A percentile compares a stretch with the other conserved stretches of the same genome.
Conservation (phyloP, 768 basidiomycete genomes). For the Mycena kentingensis region DNA sequence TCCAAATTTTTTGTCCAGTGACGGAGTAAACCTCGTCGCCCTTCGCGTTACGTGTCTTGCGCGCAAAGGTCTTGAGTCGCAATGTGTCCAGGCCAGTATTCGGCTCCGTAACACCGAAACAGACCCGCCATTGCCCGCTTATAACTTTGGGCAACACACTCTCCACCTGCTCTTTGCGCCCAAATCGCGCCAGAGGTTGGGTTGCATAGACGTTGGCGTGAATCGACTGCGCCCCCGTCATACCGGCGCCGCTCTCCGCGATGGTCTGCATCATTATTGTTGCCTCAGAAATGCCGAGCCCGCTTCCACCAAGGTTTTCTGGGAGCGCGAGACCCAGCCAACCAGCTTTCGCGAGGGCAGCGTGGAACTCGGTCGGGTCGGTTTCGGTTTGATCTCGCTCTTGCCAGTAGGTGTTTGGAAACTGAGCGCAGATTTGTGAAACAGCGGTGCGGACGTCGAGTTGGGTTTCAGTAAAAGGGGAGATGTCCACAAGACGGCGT, state of each 20-base stretch:
- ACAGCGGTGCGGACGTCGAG: constrained; percentile 11
- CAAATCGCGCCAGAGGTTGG: constrained; percentile 15
- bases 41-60: background rate
- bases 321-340: constrained; percentile 20
- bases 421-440: background rate
- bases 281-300: constrained; percentile 23
- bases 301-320: constrained; percentile 18
- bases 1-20: constrained; percentile 21
- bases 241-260: constrained; percentile 21
- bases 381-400: constrained; percentile 5
- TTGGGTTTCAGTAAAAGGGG: constrained; percentile 11
- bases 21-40: constrained; percentile 10
- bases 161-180: constrained; percentile 5
- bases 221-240: constrained; percentile 21
- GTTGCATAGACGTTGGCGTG: constrained; percentile 25
- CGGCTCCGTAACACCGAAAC: constrained; percentile 25
- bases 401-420: constrained; percentile 20
- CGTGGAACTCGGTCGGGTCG: constrained; percentile 14
- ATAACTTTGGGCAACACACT: constrained; percentile 13
- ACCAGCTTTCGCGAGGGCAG: constrained; percentile 11
- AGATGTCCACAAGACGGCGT: constrained; percentile 1
- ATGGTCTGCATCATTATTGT: constrained; percentile 27
- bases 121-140: constrained; percentile 17
- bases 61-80: constrained; percentile 13
- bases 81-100: constrained; percentile 21